Conservation (phyloP, 1,139 yeast species). For the Pichia sp. region DNA sequence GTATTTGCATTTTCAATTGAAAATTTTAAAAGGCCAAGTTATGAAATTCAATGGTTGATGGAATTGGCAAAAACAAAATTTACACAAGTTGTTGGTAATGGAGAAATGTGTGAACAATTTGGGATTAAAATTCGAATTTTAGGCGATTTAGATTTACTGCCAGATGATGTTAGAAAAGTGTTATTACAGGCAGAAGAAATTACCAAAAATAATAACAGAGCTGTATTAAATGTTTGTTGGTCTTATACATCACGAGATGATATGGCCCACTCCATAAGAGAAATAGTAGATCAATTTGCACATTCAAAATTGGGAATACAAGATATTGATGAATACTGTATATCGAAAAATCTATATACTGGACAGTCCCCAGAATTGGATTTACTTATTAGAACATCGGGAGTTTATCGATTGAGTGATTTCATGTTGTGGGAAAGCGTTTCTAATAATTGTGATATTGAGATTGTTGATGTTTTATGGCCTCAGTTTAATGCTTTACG, state of each 20-base stretch:
- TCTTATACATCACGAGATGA: conserved; percentile 96
- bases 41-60: conserved; percentile 86
- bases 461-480: conserved; percentile 75
- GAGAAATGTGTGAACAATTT: conserved; percentile 75
- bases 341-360: conserved; percentile 61
- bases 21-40: conserved; percentile 76
- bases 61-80: conserved; percentile 74
- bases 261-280: conserved; percentile 61
- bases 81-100: conserved; percentile 63
- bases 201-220: conserved; percentile 64
- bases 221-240: conserved; percentile 82
- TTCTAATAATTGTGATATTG: conserved; percentile 54
- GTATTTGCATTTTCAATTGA: conserved; percentile 95
- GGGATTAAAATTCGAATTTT: conserved; percentile 68
- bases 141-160: conserved; percentile 66
- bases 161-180: conserved; percentile 61
- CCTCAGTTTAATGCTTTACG: conserved; percentile 72
- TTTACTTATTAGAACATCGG: conserved; percentile 77
- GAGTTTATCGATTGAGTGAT: conserved; percentile 80
- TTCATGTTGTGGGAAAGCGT: conserved; percentile 77
- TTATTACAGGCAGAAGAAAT: conserved; percentile 56
- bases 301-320: conserved; percentile 30
- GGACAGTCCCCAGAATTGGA: conserved; percentile 71
- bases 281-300: conserved; percentile 34
- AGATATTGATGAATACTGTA: conserved; percentile 38